Evolutionary conservation across 805 yeast genomes (phyloP).

Genomic region (Metschnikowia continentalis): DNA sequence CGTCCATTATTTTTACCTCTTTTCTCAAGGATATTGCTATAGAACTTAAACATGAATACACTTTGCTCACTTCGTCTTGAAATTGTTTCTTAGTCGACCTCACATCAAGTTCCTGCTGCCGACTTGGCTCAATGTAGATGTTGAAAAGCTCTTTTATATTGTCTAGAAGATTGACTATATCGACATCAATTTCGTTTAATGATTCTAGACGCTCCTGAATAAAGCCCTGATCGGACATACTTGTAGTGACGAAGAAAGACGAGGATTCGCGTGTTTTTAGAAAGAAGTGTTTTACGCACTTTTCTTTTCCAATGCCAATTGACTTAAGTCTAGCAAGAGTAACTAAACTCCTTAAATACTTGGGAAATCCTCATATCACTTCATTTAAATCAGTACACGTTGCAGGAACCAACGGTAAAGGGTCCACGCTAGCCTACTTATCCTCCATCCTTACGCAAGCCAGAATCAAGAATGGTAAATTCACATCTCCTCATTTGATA

Average conservation of each 20-base stretch:
- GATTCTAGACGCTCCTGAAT: slow-evolving; percentile 51
- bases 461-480: slow-evolving; percentile 60
- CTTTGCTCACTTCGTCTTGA: slow-evolving; percentile 39
- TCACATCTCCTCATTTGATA: slow-evolving; percentile 85
- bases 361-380: slow-evolving; percentile 66
- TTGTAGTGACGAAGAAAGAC: neutral
- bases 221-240: slow-evolving; percentile 20
- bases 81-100: slow-evolving; percentile 36
- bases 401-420: slow-evolving; percentile 97
- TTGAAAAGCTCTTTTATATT: slow-evolving; percentile 45
- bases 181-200: slow-evolving; percentile 48
- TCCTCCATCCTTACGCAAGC: slow-evolving; percentile 55
- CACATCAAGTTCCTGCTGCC: slow-evolving; percentile 19
- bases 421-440: slow-evolving; percentile 83
- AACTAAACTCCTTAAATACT: slow-evolving; percentile 26
- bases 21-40: slow-evolving; percentile 58
- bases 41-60: slow-evolving; percentile 52
- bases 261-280: slow-evolving; percentile 1
- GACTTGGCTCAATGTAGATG: slow-evolving; percentile 32
- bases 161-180: slow-evolving; percentile 48
- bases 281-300: slow-evolving; percentile 4
- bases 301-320: slow-evolving; percentile 19
- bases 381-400: slow-evolving; percentile 72
- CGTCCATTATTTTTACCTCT: slow-evolving; percentile 64
- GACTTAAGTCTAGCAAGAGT: slow-evolving; percentile 38